Evolutionary conservation across 2,329 filamentous ascomycete genomes (phyloP).

Genomic region (Fusarium ramigenum): DNA sequence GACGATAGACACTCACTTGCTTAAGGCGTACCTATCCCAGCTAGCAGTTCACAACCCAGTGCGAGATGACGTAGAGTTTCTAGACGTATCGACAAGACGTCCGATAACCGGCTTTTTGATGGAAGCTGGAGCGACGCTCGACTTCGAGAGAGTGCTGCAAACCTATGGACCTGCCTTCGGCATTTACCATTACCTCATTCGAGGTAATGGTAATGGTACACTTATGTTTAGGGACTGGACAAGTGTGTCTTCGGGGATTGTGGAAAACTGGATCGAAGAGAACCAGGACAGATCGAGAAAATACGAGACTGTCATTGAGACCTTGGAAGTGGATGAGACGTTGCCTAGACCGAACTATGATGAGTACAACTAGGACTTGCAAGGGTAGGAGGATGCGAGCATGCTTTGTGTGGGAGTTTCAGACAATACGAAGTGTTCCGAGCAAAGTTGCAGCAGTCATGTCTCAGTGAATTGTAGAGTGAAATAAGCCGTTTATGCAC

Average conservation of each 20-base stretch:
- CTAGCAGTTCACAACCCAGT: background rate
- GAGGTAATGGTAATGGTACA: accelerated
- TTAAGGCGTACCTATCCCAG: background rate
- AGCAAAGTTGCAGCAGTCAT: too few species aligned
- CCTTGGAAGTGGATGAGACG: accelerated
- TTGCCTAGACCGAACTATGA: too few species aligned
- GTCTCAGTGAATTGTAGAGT: too few species aligned
- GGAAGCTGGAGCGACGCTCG: background rate
- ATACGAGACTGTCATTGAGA: background rate
- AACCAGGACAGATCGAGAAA: accelerated
- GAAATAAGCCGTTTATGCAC: too few species aligned
- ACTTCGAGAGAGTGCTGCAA: accelerated
- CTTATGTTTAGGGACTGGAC: background rate
- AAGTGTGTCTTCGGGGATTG: accelerated
- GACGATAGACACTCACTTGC: accelerated
- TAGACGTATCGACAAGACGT: background rate
- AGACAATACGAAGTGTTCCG: too few species aligned
- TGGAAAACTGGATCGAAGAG: accelerated
- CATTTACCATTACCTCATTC: background rate
- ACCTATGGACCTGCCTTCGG: accelerated
- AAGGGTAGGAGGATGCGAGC: too few species aligned
- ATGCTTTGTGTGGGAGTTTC: too few species aligned
- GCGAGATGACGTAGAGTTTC: background rate
- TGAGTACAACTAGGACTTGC: too few species aligned
- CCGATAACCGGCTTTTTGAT: accelerated